phyloP scores from a whole-genome alignment of 2,329 filamentous ascomycete genomes.

The Botrytis fragariae region DNA sequence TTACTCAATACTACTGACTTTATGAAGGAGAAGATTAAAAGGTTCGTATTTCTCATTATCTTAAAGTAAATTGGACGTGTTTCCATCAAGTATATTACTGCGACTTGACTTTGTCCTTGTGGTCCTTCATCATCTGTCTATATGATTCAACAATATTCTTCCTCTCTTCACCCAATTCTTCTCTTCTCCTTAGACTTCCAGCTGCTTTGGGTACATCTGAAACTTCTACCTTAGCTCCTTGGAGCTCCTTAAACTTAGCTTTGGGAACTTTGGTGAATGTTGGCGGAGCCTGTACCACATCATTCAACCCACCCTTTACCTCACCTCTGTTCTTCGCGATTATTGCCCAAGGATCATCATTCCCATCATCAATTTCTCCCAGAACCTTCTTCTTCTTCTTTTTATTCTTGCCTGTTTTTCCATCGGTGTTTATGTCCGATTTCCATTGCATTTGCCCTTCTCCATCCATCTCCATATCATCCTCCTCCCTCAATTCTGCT shows the following conservation, averaged over 20 bases:
- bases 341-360: constrained; percentile 39
- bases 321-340: constrained; percentile 35
- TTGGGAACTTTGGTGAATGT: constrained; percentile 36
- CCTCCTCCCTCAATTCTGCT: constrained; percentile 36
- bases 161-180: constrained; percentile 69
- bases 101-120: constrained; percentile 17
- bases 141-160: constrained; percentile 72
- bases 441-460: constrained; percentile 52
- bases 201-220: constrained; percentile 66
- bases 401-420: constrained; percentile 22
- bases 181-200: constrained; percentile 69
- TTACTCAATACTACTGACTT: not conserved
- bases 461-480: constrained; percentile 34
- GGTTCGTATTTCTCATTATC: not conserved
- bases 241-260: constrained; percentile 43
- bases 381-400: constrained; percentile 42
- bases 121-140: constrained; percentile 64
- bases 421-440: constrained; percentile 53
- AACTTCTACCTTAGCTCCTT: constrained; percentile 64
- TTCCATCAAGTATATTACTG: not conserved
- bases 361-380: constrained; percentile 42
- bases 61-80: not conserved
- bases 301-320: constrained; percentile 39
- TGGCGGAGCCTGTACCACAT: constrained; percentile 39
- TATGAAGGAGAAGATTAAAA: not conserved